Evolutionary conservation across 2,329 filamentous ascomycete genomes (phyloP).

Genomic region (Sporothrix curviconia): DNA sequence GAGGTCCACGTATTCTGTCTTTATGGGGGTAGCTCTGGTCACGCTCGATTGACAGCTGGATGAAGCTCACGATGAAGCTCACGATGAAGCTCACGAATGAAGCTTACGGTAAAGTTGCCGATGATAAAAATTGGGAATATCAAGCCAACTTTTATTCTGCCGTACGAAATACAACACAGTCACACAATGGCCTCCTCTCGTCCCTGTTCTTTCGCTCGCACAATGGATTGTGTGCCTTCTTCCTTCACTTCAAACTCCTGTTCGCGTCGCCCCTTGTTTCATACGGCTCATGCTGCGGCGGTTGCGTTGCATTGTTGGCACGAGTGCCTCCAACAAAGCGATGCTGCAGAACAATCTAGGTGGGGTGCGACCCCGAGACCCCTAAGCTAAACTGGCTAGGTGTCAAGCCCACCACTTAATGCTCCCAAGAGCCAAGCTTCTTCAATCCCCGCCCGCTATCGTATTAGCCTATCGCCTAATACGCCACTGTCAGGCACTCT

Average conservation of each 20-base stretch:
- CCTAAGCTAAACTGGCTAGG: no score
- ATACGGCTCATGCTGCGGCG: constrained; percentile 6
- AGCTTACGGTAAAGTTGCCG: no score
- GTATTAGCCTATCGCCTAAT: no score
- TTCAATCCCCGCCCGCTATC: no score
- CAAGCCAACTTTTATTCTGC: neutral
- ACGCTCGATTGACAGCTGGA: neutral
- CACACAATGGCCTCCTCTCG: neutral
- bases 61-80: neutral
- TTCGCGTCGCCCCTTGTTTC: neutral
- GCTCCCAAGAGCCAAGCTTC: no score
- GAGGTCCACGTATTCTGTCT: no score
- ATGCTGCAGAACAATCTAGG: neutral
- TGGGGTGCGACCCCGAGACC: no score
- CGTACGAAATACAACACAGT: neutral
- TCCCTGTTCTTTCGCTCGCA: neutral
- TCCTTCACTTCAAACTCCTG: neutral
- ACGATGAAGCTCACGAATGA: neutral
- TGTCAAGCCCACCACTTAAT: no score
- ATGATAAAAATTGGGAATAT: no score
- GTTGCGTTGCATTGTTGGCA: neutral
- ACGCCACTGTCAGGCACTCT: no score
- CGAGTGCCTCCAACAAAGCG: neutral
- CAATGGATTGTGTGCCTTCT: neutral
- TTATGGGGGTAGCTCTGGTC: constrained; percentile 1